These are phyloP conservation scores for Ogataea siamensis DNA, from an alignment of 805 yeast species.

Conservation along the genomic window DNA sequence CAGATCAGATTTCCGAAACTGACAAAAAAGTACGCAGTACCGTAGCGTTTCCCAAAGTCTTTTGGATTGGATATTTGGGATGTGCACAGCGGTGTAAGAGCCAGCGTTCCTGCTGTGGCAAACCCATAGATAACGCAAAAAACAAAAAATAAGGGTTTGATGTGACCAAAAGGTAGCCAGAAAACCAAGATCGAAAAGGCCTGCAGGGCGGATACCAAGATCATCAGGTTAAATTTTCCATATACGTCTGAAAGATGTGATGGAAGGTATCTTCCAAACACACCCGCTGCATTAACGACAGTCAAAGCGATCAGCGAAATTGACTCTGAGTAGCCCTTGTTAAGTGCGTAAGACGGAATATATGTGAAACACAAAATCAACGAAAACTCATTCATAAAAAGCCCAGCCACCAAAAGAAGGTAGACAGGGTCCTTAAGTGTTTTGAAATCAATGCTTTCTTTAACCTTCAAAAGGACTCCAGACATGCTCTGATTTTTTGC, in stretches of 20 bases:
- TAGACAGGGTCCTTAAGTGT: slow-evolving; percentile 44
- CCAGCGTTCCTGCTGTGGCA: slow-evolving; percentile 57
- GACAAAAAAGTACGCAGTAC: slow-evolving; percentile 58
- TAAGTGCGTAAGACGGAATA: slow-evolving; percentile 54
- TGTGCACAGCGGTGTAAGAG: slow-evolving; percentile 69
- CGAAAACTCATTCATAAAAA: slow-evolving; percentile 50
- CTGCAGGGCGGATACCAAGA: slow-evolving; percentile 39
- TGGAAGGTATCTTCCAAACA: slow-evolving; percentile 46
- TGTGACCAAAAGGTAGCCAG: slow-evolving; percentile 65
- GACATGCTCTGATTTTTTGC: background rate
- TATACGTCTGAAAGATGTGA: slow-evolving; percentile 42
- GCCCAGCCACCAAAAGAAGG: slow-evolving; percentile 39
- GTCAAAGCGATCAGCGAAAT: slow-evolving; percentile 43
- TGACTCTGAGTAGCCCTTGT: slow-evolving; percentile 45
- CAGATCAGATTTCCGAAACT: slow-evolving; percentile 43
- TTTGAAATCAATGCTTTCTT: slow-evolving; percentile 37
- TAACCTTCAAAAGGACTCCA: slow-evolving; percentile 20
- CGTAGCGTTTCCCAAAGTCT: slow-evolving; percentile 69
- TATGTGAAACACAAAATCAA: slow-evolving; percentile 52
- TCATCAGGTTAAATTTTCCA: slow-evolving; percentile 45
- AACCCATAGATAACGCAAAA: slow-evolving; percentile 59
- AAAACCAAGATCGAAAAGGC: slow-evolving; percentile 44
- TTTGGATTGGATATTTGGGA: slow-evolving; percentile 60
- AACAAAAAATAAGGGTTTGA: slow-evolving; percentile 42
- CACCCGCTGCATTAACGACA: slow-evolving; percentile 41